These are phyloP conservation scores for Moesziomyces antarcticus DNA, from an alignment of 1,284 basidiomycete species.

Conservation along the genomic window DNA sequence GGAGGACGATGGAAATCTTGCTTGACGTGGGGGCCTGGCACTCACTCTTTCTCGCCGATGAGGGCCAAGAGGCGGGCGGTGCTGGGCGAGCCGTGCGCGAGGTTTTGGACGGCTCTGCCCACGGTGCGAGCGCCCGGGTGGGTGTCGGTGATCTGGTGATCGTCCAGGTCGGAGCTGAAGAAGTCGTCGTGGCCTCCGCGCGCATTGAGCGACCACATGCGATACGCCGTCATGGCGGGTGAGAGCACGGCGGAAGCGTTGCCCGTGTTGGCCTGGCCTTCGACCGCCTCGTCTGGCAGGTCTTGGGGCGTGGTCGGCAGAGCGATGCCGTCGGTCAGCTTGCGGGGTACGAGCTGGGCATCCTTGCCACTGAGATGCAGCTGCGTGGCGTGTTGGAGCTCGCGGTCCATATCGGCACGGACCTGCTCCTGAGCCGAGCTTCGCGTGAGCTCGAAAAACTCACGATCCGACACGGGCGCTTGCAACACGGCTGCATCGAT, in stretches of 20 bases:
- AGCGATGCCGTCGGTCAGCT: not conserved
- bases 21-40: not conserved
- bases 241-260: constrained; percentile 46
- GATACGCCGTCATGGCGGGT: constrained; percentile 62
- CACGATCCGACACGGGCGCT: constrained; percentile 62
- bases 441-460: constrained; percentile 45
- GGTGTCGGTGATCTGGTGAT: constrained; percentile 25
- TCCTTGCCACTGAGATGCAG: constrained; percentile 21
- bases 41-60: constrained; percentile 57
- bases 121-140: constrained; percentile 14
- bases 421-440: not conserved
- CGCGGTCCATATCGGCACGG: constrained; percentile 14
- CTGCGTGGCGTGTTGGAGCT: constrained; percentile 24
- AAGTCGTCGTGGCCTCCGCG: constrained; percentile 61
- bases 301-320: constrained; percentile 20
- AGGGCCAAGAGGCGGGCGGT: constrained; percentile 47
- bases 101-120: constrained; percentile 21
- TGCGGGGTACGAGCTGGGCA: constrained; percentile 25
- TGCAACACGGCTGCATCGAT: constrained; percentile 61
- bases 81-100: constrained; percentile 2
- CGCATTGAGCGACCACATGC: constrained; percentile 54
- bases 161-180: constrained; percentile 54
- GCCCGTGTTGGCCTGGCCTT: constrained; percentile 12
- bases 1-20: not conserved
- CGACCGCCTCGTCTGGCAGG: not conserved